Percentiles rank a stretch among this genome's conserved stretches.
phyloP scores from a whole-genome alignment of 176 grass and related monocot genomes.

The Bonia amplexicaulis region DNA sequence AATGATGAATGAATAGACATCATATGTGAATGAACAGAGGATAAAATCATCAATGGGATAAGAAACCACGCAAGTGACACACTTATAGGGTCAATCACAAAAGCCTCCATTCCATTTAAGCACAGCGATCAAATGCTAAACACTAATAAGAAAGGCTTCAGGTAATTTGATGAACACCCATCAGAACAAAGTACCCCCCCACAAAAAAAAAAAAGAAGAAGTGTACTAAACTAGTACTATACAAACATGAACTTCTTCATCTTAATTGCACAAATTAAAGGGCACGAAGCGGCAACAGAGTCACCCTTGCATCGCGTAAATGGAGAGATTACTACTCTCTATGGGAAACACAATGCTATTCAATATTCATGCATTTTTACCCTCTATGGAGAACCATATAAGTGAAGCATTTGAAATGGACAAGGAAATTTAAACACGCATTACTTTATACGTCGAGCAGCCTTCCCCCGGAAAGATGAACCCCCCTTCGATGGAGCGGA shows the following conservation, averaged over 20 bases:
- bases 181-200: no score
- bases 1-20: neutral
- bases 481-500: conserved; percentile 62
- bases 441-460: conserved; percentile 73
- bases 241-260: neutral
- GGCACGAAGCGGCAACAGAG: neutral
- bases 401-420: neutral
- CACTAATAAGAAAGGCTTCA: no score
- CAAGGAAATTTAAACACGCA: neutral
- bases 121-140: neutral
- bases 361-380: neutral
- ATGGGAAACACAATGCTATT: neutral
- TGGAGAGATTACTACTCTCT: neutral
- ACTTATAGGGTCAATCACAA: neutral
- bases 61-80: neutral
- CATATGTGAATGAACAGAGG: neutral
- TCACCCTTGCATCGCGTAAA: neutral
- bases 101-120: neutral
- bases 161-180: no score
- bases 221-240: neutral
- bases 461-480: conserved; percentile 76
- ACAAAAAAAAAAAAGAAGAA: no score
- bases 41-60: no score
- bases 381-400: neutral
- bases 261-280: neutral